Evolutionary conservation across 2,329 filamentous ascomycete genomes (phyloP).

Genomic region (Endothia cerciana): DNA sequence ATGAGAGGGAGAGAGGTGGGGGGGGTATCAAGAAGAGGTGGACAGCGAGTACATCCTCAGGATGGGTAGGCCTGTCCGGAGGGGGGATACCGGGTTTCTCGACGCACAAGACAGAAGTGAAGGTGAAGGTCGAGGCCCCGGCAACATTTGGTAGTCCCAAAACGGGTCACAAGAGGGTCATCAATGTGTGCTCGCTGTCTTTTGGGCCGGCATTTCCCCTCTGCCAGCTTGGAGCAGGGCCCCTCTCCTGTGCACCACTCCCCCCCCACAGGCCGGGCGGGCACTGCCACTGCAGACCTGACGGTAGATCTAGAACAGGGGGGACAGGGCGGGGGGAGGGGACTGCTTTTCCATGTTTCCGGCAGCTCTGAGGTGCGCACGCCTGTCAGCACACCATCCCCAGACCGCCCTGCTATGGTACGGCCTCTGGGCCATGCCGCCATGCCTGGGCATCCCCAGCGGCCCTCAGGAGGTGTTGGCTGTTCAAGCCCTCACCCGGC

Average conservation of each 20-base stretch:
- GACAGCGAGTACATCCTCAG: not conserved
- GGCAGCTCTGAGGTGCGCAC: no score
- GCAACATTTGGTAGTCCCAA: no score
- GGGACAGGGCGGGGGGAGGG: not conserved
- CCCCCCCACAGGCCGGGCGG: constrained; percentile 2
- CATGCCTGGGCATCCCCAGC: no score
- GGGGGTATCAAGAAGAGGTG: not conserved
- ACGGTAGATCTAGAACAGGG: not conserved
- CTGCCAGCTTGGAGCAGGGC: not conserved
- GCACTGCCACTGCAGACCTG: not conserved
- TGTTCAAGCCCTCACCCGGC: no score
- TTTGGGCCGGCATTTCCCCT: not conserved
- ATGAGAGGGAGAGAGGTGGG: not conserved
- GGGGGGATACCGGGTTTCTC: not conserved
- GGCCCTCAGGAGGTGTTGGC: no score
- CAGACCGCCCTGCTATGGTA: not conserved
- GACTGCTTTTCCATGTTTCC: constrained; percentile 12
- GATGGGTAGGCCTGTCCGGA: no score
- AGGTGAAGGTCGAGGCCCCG: not conserved
- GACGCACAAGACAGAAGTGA: not conserved
- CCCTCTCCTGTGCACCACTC: constrained; percentile 5
- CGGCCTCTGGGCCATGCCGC: no score
- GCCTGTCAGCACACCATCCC: not conserved
- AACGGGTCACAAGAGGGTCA: not conserved
- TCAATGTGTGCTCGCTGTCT: not conserved